Evolutionary conservation across 2,329 filamentous ascomycete genomes (phyloP), one percentile per base, ranked within the genome.

Genomic region (Sclerotinia sclerotiorum): DNA sequence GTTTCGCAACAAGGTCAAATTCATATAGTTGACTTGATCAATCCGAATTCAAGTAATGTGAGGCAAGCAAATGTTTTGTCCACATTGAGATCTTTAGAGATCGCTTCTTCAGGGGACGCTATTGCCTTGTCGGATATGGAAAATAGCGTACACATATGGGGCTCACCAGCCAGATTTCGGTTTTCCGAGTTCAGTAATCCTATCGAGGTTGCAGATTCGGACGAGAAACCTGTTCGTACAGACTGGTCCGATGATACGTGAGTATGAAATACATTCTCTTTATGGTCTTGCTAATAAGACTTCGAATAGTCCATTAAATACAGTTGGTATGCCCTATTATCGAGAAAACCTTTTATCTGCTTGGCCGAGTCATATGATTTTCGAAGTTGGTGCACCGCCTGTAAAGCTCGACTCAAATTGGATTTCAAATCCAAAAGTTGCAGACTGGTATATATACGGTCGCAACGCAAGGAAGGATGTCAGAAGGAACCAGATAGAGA

Each of bases 251-350:
- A 83, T 27, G 90, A 97, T 55, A 88, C 88, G 84, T 91, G 78
- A 81, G 88, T 78, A 42, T 66, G n/a, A 65, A 27, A 61, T 19
- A 29, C 2, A 27, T 46, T 11, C 29, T 1, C 7, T 62, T 51
- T 15, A 51, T 51, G 10, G 15, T 51, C 42, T 57, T 15, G 51
- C 55, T 65, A 66, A 69, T 61, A 7, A 42, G 15, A 57, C 6
- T 21, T 44, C 19, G 0, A 60, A 21, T 35, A 92, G 89, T 6
- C 93, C 95, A 0, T 78, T 99, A 54, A 98, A 90, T 79, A 87
- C 88, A 46, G 84, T 98, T 64, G 96, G 95, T 15, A 90, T 99
- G 85, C 94, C 95, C 1, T 96, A 94, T 78, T 99, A 99, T 78
- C 88, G 94, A 70, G 94, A 98, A 70, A 84, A 86, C 19, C 84